Percentiles rank a stretch among this genome's conserved stretches.
phyloP scores from a whole-genome alignment of 768 basidiomycete species.

The Infundibulicybe gibba region DNA sequence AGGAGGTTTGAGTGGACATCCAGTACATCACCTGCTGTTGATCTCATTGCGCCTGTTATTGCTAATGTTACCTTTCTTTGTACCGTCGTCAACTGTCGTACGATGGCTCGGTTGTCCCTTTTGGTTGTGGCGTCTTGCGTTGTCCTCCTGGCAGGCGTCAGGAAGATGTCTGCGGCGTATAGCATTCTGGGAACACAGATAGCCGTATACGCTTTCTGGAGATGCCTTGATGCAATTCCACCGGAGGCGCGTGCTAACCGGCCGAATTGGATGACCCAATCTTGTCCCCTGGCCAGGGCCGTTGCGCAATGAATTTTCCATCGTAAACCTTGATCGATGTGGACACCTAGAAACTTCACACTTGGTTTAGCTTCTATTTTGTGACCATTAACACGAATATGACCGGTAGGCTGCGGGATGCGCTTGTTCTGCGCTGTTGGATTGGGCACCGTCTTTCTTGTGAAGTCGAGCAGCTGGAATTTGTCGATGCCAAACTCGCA shows the following conservation, averaged over 20 bases:
- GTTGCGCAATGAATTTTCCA: constrained; percentile 14
- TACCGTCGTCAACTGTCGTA: constrained; percentile 4
- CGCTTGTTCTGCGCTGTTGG: constrained; percentile 1
- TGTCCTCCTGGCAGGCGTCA: constrained; percentile 2
- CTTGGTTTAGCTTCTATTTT: constrained; percentile 11
- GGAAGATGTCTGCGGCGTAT: constrained; percentile 25
- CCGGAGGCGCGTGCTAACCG: constrained; percentile 12
- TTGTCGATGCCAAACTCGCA: constrained; percentile 13
- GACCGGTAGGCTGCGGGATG: not conserved
- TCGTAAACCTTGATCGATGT: too few species aligned
- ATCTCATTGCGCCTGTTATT: constrained; percentile 11
- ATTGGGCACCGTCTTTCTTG: constrained; percentile 1
- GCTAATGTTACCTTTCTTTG: constrained; percentile 7
- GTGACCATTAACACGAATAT: constrained; percentile 6
- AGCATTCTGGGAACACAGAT: constrained; percentile 23
- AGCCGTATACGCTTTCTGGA: constrained; percentile 19
- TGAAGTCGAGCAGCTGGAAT: too few species aligned
- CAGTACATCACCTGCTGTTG: too few species aligned
- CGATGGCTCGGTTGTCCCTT: constrained; percentile 1
- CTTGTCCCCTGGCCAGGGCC: constrained; percentile 15
- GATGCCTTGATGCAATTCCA: constrained; percentile 11
- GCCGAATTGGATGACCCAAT: constrained; percentile 13
- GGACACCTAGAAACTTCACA: constrained; percentile 27
- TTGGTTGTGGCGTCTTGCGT: not conserved
- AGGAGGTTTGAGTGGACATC: constrained; percentile 15